Evolutionary conservation across 495 filamentous ascomycete species (phyloP).

Genomic region (Penicillium egyptiacum): DNA sequence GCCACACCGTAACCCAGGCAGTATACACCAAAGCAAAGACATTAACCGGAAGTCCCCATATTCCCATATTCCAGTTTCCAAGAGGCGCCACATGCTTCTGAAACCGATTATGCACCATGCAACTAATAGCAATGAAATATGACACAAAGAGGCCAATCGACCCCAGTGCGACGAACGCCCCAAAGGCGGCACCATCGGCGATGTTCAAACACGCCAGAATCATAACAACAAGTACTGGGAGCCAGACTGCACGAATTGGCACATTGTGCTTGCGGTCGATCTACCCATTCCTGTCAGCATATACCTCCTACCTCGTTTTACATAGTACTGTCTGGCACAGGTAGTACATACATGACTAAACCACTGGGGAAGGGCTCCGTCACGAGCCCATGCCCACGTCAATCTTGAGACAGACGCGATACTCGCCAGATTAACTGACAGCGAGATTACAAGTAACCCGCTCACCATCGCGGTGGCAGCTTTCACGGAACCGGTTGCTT

Average conservation of each 20-base stretch:
- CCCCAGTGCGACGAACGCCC: slow-evolving; percentile 49
- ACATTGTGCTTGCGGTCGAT: slow-evolving; percentile 37
- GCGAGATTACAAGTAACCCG: slow-evolving; percentile 42
- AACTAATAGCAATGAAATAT: slow-evolving; percentile 42
- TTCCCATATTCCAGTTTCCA: slow-evolving; percentile 26
- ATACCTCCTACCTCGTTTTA: not conserved
- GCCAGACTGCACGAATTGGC: slow-evolving; percentile 43
- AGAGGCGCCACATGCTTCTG: slow-evolving; percentile 3
- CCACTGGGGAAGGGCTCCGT: slow-evolving; percentile 39
- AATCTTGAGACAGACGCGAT: slow-evolving; percentile 38
- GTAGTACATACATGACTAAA: slow-evolving; percentile 37
- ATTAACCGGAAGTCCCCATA: slow-evolving; percentile 27
- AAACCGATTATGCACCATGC: slow-evolving; percentile 38
- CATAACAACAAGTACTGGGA: slow-evolving; percentile 47
- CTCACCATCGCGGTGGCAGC: slow-evolving; percentile 46
- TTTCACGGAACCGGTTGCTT: slow-evolving; percentile 41
- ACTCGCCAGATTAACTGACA: slow-evolving; percentile 34
- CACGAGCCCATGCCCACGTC: slow-evolving; percentile 43
- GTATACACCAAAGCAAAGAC: slow-evolving; percentile 26
- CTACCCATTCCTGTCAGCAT: slow-evolving; percentile 3
- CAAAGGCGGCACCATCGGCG: slow-evolving; percentile 52
- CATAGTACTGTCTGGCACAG: not conserved
- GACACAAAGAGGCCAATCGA: slow-evolving; percentile 41
- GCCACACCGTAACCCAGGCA: slow-evolving; percentile 24
- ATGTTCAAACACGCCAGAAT: slow-evolving; percentile 57